phyloP scores from a whole-genome alignment of 495 filamentous ascomycete species.

The Xylaria venustula region DNA sequence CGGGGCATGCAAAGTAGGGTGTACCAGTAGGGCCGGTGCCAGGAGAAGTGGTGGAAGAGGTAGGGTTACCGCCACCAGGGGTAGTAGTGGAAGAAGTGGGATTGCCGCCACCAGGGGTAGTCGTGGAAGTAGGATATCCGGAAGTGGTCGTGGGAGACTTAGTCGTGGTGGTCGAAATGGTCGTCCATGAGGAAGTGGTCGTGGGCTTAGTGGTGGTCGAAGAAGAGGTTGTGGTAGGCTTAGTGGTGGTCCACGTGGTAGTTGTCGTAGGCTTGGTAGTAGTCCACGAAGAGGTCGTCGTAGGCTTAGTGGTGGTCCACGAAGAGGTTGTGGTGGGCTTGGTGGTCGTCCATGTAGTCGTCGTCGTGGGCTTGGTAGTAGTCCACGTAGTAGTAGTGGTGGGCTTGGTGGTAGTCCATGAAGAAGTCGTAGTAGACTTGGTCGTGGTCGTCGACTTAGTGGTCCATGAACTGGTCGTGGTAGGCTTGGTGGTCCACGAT shows the following conservation, averaged over 20 bases:
- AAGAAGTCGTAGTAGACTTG: background rate
- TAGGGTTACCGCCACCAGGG: background rate
- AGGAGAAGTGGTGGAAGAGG: background rate
- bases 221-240: background rate
- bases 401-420: background rate
- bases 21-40: background rate
- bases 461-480: too few relatives aligned
- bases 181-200: background rate
- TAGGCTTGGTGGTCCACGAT: background rate
- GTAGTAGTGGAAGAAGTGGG: background rate
- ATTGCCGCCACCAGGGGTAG: background rate
- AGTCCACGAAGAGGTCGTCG: background rate
- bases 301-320: background rate
- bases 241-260: background rate
- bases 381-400: background rate
- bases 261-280: background rate
- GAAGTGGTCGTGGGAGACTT: background rate
- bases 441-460: background rate
- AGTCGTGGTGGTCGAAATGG: background rate
- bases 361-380: background rate
- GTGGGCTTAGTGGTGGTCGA: background rate
- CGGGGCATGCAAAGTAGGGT: slow-evolving; percentile 6
- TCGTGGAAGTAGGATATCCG: background rate
- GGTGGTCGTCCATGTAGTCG: background rate
- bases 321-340: background rate